A percentile compares a stretch with the other conserved stretches of the same genome.
Evolutionary conservation across 1,284 basidiomycete species (phyloP).

Genomic region (Tilletiaria anomala): DNA sequence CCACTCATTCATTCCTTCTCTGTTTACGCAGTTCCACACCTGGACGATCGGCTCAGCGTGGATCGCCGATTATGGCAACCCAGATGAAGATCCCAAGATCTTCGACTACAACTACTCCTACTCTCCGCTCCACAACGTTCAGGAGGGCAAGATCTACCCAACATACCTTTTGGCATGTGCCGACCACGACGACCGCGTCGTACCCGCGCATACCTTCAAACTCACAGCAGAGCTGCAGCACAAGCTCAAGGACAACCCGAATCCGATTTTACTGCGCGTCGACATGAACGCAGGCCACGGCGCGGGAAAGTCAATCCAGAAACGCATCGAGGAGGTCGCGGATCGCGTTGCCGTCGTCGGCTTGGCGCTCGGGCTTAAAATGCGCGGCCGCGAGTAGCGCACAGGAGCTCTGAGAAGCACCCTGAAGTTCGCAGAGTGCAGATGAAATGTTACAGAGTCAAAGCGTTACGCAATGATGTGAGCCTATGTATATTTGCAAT

Average conservation of each 20-base stretch:
- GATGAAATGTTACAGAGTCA: too few relatives aligned
- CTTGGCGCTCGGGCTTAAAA: not conserved
- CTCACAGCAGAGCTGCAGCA: conserved; percentile 36
- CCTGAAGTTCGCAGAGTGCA: too few relatives aligned
- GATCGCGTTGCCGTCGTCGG: not conserved
- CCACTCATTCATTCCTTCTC: too few relatives aligned
- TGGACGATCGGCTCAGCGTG: conserved; percentile 53
- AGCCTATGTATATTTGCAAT: too few relatives aligned
- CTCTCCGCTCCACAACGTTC: conserved; percentile 36
- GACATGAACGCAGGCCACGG: conserved; percentile 36
- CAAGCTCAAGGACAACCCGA: conserved; percentile 21
- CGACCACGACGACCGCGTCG: conserved; percentile 36
- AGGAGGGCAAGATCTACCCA: conserved; percentile 25
- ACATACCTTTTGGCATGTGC: conserved; percentile 29
- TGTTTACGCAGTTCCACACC: conserved; percentile 23
- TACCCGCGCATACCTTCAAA: conserved; percentile 36
- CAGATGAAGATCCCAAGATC: conserved; percentile 43
- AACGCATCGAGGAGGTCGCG: conserved; percentile 22
- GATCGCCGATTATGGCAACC: conserved; percentile 68
- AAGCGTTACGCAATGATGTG: too few relatives aligned
- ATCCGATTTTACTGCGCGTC: conserved; percentile 32
- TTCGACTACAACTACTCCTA: conserved; percentile 33
- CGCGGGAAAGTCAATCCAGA: conserved; percentile 33
- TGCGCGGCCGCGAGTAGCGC: too few relatives aligned
- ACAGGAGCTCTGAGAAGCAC: too few relatives aligned